phyloP scores from a whole-genome alignment of 495 filamentous ascomycete species.

The Penicillium crystallinum region DNA sequence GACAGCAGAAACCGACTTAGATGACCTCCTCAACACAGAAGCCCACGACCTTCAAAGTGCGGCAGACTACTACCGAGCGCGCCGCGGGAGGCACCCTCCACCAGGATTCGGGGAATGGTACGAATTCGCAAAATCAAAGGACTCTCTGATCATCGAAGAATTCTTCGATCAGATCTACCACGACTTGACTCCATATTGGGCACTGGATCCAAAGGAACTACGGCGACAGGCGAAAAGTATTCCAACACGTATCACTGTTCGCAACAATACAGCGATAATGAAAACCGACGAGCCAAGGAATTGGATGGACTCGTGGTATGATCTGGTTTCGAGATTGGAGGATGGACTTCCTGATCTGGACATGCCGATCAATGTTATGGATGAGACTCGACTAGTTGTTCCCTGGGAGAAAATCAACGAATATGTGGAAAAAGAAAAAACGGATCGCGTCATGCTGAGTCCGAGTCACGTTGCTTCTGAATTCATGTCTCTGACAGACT shows the following conservation, averaged over 20 bases:
- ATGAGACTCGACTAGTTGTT: constrained; percentile 60
- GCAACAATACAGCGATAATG: constrained; percentile 4
- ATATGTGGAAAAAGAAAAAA: constrained; percentile 48
- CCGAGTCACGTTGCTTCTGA: constrained; percentile 21
- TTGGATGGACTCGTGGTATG: constrained; percentile 24
- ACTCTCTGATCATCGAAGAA: constrained; percentile 51
- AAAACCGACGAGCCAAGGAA: not conserved
- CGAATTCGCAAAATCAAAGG: constrained; percentile 51
- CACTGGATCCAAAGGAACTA: constrained; percentile 41
- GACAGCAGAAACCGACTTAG: constrained; percentile 1
- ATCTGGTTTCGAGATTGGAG: constrained; percentile 51
- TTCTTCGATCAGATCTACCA: constrained; percentile 52
- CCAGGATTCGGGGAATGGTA: constrained; percentile 65
- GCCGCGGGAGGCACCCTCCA: constrained; percentile 42
- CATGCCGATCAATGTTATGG: constrained; percentile 60
- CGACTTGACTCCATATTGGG: constrained; percentile 62
- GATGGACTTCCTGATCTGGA: constrained; percentile 64
- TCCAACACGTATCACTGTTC: constrained; percentile 9
- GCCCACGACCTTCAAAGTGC: constrained; percentile 2
- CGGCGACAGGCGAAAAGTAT: constrained; percentile 7
- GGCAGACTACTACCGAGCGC: constrained; percentile 6
- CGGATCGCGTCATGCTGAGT: not conserved
- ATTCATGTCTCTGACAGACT: constrained; percentile 16
- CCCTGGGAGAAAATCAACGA: constrained; percentile 61
- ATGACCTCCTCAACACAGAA: not conserved